Evolutionary conservation across 1,284 basidiomycete genomes (phyloP), one percentile per base, ranked within the genome.

Genomic region (Apiotrichum akiyoshidainum): DNA sequence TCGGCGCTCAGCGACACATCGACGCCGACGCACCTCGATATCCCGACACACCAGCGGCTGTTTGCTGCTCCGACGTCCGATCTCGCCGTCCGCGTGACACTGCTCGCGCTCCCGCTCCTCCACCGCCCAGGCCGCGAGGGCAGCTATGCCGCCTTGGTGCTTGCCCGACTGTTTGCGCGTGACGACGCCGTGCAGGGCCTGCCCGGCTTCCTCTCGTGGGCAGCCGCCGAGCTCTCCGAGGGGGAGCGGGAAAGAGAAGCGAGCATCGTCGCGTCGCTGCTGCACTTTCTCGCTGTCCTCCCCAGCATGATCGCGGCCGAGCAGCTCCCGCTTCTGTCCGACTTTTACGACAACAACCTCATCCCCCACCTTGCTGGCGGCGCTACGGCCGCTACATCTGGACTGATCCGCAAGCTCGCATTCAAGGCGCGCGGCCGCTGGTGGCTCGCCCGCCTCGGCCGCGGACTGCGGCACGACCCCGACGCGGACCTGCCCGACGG

Each of bases 401-500:
- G 75, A 0, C 59, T 78, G 11, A 68, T 78, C 16, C 57, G 77
- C 21, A 78, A 78, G 52, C 61, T 77, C 47, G 72, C 68, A 0
- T 60, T 77, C 39, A 78, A 78, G 54, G 72, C 74, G 2, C 67
- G 68, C 42, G 77, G 77, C 0, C 65, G 77, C 46, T 73, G 73
- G 69, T 78, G 77, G 77, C 47, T 74, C 4, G 69, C 74, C 1
- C 67, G 64, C 26, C 54, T 77, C 21, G 67, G 68, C 0, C 52
- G 50, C 2, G 63, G 63, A 11, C 17, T 58, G 10, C 42, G 49
- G 2, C 33, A 61, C 21, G 46, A 51, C 34, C 80, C 81, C 5
- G 85, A 87, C n/a, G 74, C 81, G 9, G 88, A 94, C 31, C 81
- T 92, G 2, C 88, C 92, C 0, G 87, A 89, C 51, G 86, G 88